Evolutionary conservation across 164 flowering plant species (phyloP).

Genomic region (Umbellularia californica): DNA sequence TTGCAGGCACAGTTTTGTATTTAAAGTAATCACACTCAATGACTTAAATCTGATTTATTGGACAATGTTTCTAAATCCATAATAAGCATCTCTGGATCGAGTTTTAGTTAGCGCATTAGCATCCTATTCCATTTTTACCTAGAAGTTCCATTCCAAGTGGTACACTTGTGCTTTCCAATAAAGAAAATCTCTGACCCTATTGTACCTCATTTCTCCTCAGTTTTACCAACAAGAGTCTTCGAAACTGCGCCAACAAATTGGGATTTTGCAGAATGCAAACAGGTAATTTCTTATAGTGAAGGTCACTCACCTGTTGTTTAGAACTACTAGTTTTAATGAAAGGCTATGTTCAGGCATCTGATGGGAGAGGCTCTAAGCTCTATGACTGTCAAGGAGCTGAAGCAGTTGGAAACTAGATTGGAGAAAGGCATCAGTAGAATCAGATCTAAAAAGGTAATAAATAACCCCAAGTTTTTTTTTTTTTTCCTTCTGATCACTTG

Average conservation of each 20-base stretch:
- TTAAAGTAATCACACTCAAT: no score
- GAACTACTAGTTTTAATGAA: background rate
- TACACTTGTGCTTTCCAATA: no score
- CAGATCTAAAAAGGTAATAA: constrained; percentile 70
- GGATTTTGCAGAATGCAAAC: constrained; percentile 51
- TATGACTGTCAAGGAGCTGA: constrained; percentile 51
- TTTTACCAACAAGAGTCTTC: constrained; percentile 76
- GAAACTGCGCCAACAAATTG: constrained; percentile 54
- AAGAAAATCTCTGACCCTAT: background rate
- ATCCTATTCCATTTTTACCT: no score
- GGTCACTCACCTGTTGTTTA: background rate
- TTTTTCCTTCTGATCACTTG: background rate
- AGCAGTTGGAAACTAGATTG: constrained; percentile 46
- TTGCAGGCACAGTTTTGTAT: no score
- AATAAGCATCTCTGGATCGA: no score
- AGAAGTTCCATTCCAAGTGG: no score
- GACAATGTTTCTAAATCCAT: no score
- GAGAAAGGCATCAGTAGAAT: constrained; percentile 69
- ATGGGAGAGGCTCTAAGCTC: constrained; percentile 59
- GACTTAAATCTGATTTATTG: no score
- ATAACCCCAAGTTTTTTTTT: background rate
- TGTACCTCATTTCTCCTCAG: constrained; percentile 25
- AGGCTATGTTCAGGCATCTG: constrained; percentile 47
- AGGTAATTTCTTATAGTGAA: constrained; percentile 34
- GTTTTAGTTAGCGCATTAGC: no score